Percentiles rank a stretch among this genome's conserved stretches.
These are phyloP conservation scores for Calonectria montana DNA, from an alignment of 2,329 filamentous ascomycete species.

Conservation along the genomic window DNA sequence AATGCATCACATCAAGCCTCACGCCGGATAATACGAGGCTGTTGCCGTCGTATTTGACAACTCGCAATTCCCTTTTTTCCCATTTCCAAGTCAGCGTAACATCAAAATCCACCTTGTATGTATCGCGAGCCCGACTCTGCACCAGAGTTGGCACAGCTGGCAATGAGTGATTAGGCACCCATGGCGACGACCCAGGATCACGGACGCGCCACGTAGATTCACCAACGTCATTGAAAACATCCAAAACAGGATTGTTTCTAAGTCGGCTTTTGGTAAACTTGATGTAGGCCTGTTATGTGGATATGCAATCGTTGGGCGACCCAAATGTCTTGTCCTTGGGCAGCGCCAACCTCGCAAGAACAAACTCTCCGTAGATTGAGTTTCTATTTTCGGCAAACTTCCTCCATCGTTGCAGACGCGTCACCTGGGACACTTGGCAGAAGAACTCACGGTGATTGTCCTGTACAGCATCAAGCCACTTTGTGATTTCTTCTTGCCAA, in stretches of 20 bases:
- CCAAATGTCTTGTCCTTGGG: neutral
- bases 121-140: neutral
- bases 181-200: neutral
- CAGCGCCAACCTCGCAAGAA: neutral
- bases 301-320: neutral
- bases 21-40: constrained; percentile 12
- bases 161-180: constrained; percentile 20
- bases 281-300: neutral
- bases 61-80: neutral
- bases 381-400: neutral
- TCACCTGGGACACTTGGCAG: neutral
- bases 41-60: neutral
- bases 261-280: neutral
- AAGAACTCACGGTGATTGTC: neutral
- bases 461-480: neutral
- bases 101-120: neutral
- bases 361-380: neutral
- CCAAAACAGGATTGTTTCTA: neutral
- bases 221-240: constrained; percentile 15
- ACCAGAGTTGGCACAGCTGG: constrained; percentile 8
- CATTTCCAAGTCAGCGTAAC: neutral
- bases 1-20: constrained; percentile 5
- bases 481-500: neutral
- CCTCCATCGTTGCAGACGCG: neutral
- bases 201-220: constrained; percentile 12